phyloP scores from a whole-genome alignment of 371 early-diverging fungal species.

The Mortierella sp. region DNA sequence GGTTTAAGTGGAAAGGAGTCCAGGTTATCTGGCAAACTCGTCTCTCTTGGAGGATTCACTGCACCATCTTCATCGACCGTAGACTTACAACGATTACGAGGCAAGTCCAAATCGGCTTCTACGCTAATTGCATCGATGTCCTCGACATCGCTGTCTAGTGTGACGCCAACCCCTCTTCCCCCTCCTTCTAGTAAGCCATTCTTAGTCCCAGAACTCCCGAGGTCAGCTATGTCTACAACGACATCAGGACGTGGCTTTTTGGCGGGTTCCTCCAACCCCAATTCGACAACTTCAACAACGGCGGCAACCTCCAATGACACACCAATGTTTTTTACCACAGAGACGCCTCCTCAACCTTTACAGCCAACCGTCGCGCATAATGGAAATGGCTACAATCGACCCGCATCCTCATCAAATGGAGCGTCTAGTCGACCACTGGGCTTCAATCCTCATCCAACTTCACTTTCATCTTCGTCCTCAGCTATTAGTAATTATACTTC shows the following conservation, averaged over 20 bases:
- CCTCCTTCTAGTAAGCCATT: constrained; percentile 13
- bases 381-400: neutral
- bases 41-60: constrained; percentile 3
- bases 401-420: constrained; percentile 1
- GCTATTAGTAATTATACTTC: constrained; percentile 6
- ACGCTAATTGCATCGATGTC: constrained; percentile 21
- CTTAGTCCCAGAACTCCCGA: constrained; percentile 13
- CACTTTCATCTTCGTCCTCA: constrained; percentile 10
- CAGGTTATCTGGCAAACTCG: constrained; percentile 21
- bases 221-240: neutral
- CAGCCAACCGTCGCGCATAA: neutral
- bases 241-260: neutral
- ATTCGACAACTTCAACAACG: neutral
- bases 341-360: constrained; percentile 6
- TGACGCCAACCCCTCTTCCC: neutral
- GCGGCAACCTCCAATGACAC: neutral
- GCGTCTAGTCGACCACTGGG: constrained; percentile 1
- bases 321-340: constrained; percentile 1
- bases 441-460: neutral
- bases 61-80: neutral
- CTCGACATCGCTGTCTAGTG: constrained; percentile 14
- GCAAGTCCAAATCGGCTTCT: constrained; percentile 30
- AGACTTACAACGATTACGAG: constrained; percentile 14
- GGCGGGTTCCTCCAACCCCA: neutral
- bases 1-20: constrained; percentile 18